A percentile compares a stretch with the other conserved stretches of the same genome.
Conservation (phyloP, 2,329 filamentous ascomycete species). For the Leptographium lundbergii region DNA sequence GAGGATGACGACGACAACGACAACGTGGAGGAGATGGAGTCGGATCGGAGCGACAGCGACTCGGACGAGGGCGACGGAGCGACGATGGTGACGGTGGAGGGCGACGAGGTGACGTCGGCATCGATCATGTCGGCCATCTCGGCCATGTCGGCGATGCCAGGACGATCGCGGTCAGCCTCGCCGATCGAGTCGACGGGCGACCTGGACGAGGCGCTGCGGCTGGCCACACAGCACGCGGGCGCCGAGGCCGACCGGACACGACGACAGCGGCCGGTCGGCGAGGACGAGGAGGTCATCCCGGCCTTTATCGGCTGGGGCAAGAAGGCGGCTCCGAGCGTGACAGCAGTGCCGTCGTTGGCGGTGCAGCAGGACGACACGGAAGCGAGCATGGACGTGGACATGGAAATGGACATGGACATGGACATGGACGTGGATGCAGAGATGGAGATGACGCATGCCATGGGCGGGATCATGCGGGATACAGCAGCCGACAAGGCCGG, state of each 20-base stretch:
- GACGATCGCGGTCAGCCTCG: constrained; percentile 28
- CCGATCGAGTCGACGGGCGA: constrained; percentile 56
- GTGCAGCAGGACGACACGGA: constrained; percentile 29
- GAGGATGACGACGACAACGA: constrained; percentile 39
- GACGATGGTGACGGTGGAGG: constrained; percentile 71
- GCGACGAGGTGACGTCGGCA: constrained; percentile 62
- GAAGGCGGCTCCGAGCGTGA: constrained; percentile 25
- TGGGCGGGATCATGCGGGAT: constrained; percentile 28
- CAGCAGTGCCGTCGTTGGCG: not conserved
- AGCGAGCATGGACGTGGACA: constrained; percentile 24
- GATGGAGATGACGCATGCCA: constrained; percentile 46
- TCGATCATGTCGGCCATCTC: constrained; percentile 41
- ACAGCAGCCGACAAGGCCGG: constrained; percentile 15
- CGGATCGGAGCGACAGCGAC: constrained; percentile 33
- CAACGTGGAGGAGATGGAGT: constrained; percentile 29
- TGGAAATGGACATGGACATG: constrained; percentile 29
- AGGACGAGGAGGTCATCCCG: constrained; percentile 58
- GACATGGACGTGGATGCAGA: constrained; percentile 39
- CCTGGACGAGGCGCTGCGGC: constrained; percentile 64
- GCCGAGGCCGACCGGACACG: constrained; percentile 9
- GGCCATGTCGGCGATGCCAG: constrained; percentile 28
- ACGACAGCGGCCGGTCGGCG: constrained; percentile 50
- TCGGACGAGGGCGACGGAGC: constrained; percentile 57
- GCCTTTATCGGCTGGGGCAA: constrained; percentile 63
- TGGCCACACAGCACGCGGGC: constrained; percentile 63